Evolutionary conservation across 441 rosid species (phyloP).

Genomic region (Erodium trifolium): DNA sequence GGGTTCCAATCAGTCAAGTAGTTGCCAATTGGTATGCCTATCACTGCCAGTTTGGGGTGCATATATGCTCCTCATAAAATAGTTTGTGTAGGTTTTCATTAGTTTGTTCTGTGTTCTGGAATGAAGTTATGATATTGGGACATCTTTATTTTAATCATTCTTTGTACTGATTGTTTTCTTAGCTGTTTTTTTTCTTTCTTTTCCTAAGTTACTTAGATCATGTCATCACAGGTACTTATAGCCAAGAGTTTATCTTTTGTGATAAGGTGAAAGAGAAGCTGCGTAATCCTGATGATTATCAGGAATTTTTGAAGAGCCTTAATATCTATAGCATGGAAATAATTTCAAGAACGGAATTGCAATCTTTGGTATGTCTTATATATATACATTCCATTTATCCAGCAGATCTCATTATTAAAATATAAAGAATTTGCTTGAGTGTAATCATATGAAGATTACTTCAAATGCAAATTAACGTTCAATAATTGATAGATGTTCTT

Average conservation of each 20-base stretch:
- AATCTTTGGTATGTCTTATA: constrained; percentile 60
- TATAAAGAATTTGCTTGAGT: neutral
- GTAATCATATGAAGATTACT: neutral
- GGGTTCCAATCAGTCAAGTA: neutral
- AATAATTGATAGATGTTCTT: constrained; percentile 1
- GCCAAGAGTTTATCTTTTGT: constrained; percentile 67
- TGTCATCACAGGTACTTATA: constrained; percentile 50
- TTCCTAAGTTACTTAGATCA: constrained; percentile 9
- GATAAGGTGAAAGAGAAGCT: constrained; percentile 83
- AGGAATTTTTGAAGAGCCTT: constrained; percentile 79
- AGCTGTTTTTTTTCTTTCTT: neutral
- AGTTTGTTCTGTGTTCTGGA: neutral
- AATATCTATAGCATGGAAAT: constrained; percentile 76
- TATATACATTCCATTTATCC: constrained; percentile 8
- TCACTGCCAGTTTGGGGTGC: constrained; percentile 1
- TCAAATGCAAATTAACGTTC: neutral
- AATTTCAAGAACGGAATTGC: constrained; percentile 68
- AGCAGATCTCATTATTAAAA: constrained; percentile 9
- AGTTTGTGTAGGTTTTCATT: neutral
- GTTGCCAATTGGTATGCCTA: neutral
- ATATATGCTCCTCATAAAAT: neutral
- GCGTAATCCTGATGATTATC: constrained; percentile 60
- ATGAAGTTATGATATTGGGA: neutral
- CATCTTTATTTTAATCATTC: neutral
- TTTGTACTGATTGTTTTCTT: neutral